Percentiles rank a stretch among this genome's conserved stretches.
These are phyloP conservation scores for Babesia gibsoni DNA, from an alignment of 169 alveolate genomes.

Conservation along the genomic window DNA sequence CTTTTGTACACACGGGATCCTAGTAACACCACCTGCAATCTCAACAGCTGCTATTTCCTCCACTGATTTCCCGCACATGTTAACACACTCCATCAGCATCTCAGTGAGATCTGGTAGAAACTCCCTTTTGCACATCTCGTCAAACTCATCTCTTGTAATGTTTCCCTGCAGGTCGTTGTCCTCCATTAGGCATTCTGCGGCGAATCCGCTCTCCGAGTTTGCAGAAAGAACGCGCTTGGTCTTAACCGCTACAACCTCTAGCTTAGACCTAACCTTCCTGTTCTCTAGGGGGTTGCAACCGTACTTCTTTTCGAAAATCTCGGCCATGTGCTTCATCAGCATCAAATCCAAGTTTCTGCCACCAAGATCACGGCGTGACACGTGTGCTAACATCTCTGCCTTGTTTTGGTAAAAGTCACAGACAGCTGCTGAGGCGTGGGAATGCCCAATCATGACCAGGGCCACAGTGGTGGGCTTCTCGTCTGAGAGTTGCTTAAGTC, in stretches of 20 bases:
- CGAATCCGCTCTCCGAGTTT: conserved; percentile 89
- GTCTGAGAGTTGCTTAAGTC: conserved; percentile 89
- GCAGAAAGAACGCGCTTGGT: conserved; percentile 95
- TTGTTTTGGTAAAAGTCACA: conserved; percentile 87
- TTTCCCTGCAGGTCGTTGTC: conserved; percentile 88
- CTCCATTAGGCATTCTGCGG: conserved; percentile 92
- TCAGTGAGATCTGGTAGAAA: conserved; percentile 71
- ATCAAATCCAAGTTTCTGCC: conserved; percentile 93
- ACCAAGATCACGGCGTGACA: conserved; percentile 91
- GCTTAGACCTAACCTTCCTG: conserved; percentile 86
- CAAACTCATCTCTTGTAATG: conserved; percentile 88
- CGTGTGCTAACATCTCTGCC: conserved; percentile 87
- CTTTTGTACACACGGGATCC: conserved; percentile 93
- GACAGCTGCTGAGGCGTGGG: conserved; percentile 87
- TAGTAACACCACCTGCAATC: conserved; percentile 95
- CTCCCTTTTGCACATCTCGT: conserved; percentile 79
- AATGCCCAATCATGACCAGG: conserved; percentile 92
- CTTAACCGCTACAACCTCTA: conserved; percentile 93
- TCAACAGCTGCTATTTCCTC: conserved; percentile 88
- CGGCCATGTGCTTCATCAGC: conserved; percentile 86
- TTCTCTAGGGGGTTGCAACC: conserved; percentile 86
- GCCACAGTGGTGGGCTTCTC: conserved; percentile 90
- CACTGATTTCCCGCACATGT: conserved; percentile 66
- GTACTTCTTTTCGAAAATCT: conserved; percentile 82
- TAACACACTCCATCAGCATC: conserved; percentile 67